Conservation (phyloP, 441 rosid species). For the Bocquillonia castaneifolia region DNA sequence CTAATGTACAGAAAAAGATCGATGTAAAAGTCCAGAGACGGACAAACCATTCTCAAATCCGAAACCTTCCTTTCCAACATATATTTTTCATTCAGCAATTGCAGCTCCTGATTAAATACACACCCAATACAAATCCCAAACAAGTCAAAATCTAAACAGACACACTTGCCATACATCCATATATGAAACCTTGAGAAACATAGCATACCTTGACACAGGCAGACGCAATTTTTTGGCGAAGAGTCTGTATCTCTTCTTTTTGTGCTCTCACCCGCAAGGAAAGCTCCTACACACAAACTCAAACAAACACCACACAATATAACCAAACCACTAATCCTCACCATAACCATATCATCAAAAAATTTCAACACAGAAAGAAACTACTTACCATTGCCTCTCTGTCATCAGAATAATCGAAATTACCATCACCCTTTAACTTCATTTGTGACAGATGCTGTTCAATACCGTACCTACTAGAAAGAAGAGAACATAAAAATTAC, state of each 20-base stretch:
- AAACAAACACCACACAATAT: not conserved
- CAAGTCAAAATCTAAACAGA: conserved; percentile 20
- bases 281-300: conserved; percentile 48
- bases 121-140: conserved; percentile 19
- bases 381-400: conserved; percentile 62
- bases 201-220: conserved; percentile 65
- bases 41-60: conserved; percentile 86
- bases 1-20: not conserved
- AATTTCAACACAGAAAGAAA: not conserved
- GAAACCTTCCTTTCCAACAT: conserved; percentile 79
- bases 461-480: conserved; percentile 31
- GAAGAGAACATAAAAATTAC: conserved; percentile 10
- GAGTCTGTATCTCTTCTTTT: conserved; percentile 70
- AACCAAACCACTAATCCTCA: not conserved
- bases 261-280: conserved; percentile 54
- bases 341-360: conserved; percentile 18
- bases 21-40: conserved; percentile 13
- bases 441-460: conserved; percentile 36
- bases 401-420: conserved; percentile 42
- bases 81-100: conserved; percentile 71
- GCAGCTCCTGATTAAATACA: conserved; percentile 67
- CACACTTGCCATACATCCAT: conserved; percentile 6
- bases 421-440: conserved; percentile 39
- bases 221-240: conserved; percentile 68
- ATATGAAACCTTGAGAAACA: conserved; percentile 14